phyloP scores from a whole-genome alignment of 345 rosid species.

The Citrus mangshanensis region DNA sequence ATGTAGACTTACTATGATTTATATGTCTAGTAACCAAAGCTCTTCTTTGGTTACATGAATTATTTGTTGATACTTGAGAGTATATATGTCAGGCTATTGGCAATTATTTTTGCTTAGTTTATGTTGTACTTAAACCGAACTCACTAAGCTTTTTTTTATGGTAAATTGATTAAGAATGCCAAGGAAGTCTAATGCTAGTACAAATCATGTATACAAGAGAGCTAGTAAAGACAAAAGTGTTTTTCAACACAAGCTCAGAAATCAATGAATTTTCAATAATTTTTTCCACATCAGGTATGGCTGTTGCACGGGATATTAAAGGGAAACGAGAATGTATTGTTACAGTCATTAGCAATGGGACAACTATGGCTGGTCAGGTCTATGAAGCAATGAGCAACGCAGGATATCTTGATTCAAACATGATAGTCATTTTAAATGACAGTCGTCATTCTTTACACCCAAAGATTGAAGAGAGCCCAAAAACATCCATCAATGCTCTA shows the following conservation, averaged over 20 bases:
- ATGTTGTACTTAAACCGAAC: background rate
- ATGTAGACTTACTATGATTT: background rate
- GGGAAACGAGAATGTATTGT: conserved; percentile 76
- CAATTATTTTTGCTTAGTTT: background rate
- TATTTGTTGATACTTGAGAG: background rate
- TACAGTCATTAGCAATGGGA: conserved; percentile 70
- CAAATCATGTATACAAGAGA: background rate
- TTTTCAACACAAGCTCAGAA: background rate
- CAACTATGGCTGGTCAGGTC: conserved; percentile 90
- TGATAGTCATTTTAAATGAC: conserved; percentile 90
- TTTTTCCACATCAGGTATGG: conserved; percentile 60
- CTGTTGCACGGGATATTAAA: conserved; percentile 84
- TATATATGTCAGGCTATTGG: background rate
- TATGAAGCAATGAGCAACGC: conserved; percentile 97
- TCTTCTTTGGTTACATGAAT: background rate
- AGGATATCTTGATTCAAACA: conserved; percentile 83
- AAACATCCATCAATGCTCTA: conserved; percentile 71
- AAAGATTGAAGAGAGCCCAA: conserved; percentile 64
- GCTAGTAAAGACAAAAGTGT: background rate
- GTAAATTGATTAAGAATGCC: background rate
- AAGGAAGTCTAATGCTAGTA: background rate
- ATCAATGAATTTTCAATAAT: background rate
- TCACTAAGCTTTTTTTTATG: background rate
- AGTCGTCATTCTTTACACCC: conserved; percentile 75
- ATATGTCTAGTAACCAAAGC: background rate